Base-by-base conservation (phyloP, 495 filamentous ascomycete species). In the Xylaria venustula region DNA sequence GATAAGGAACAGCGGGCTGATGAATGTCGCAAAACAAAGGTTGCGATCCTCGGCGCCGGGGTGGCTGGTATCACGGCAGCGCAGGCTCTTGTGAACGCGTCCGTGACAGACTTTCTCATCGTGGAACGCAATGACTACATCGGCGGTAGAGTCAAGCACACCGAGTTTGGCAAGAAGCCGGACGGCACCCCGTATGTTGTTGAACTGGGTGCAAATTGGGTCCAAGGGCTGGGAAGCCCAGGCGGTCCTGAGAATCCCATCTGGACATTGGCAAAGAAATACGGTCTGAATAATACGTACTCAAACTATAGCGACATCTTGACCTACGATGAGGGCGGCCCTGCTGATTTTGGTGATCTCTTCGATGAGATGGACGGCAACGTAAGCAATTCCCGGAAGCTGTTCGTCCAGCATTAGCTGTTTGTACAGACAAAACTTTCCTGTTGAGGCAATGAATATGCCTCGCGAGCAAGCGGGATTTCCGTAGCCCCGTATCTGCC, bases 191-290 rank as follows among this genome's bases (percentile, higher is more conserved):
- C 84, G 3, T 88, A 86, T 70, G 77, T 71, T 1, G 73, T 90
- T n/a, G 87, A 90, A 67, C 72, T 87, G 15, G 87, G 87, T 9
- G 87, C 86, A 8, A 90, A 90, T 60, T 90, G 87, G 87, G 84
- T 91, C 1, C 88, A 92, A 76, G 88, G 89, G 0, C 73, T 89
- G 6, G 87, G 83, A 1, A 79, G 75, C 4, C 62, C 71, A 23
- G 77, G 75, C 32, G 85, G 84, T 1, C 81, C 82, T 5, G 80
- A 87, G 59, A 92, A 92, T 56, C 89, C 89, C 0, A 83, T 91
- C 53, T 90, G 87, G 87, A 80, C 77, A 30, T 70, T 91, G 58
- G 84, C 85, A 7, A 78, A 90, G 71, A 85, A 89, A 68, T 87
- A 88, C 50, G 70, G 79, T 7, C 50, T 90, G 23, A 72, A 74